Evolutionary conservation across 2,329 filamentous ascomycete species (phyloP).

Genomic region (Colletotrichum echinochloae): DNA sequence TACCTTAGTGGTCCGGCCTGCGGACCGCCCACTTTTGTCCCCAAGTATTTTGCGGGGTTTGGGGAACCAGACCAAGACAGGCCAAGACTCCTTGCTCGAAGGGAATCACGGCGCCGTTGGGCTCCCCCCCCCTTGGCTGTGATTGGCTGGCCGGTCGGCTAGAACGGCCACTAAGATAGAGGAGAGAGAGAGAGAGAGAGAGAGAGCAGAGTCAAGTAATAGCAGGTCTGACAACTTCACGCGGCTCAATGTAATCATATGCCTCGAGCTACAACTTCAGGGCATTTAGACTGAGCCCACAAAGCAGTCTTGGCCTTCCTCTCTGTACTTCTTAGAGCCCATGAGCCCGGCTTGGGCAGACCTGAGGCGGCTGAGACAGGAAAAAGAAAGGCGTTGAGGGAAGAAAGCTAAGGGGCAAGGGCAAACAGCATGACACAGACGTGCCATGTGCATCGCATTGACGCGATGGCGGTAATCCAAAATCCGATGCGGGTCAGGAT

Average conservation of each 20-base stretch:
- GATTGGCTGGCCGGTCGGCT: not conserved
- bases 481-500: not conserved
- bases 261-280: not conserved
- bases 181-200: not conserved
- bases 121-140: not conserved
- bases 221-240: not conserved
- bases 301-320: not conserved
- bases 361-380: slow-evolving; percentile 21
- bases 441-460: not conserved
- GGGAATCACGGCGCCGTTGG: not conserved
- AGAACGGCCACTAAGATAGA: not conserved
- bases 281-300: not conserved
- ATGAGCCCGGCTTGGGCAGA: not conserved
- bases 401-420: slow-evolving; percentile 14
- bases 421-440: not conserved
- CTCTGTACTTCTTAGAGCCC: not conserved
- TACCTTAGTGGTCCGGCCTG: not conserved
- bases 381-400: slow-evolving; percentile 29
- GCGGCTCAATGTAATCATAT: not conserved
- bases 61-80: slow-evolving; percentile 6
- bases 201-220: slow-evolving; percentile 1
- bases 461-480: not conserved
- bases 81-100: not conserved
- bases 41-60: slow-evolving; percentile 15
- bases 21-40: not conserved